These are phyloP conservation scores for Lipomyces yamanashiensis DNA, from an alignment of 805 yeast genomes.

Conservation along the genomic window DNA sequence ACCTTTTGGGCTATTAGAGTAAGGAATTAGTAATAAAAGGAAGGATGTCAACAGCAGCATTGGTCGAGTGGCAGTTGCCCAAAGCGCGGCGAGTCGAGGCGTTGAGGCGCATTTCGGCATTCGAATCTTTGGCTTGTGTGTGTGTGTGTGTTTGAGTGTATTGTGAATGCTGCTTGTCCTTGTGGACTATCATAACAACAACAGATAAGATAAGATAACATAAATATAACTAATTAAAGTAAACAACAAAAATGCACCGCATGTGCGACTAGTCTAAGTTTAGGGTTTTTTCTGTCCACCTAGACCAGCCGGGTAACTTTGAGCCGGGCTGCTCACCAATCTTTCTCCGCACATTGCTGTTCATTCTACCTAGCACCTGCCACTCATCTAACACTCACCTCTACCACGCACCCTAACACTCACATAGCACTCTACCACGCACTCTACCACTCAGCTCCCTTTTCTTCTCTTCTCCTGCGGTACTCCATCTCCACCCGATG, in stretches of 20 bases:
- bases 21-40: not conserved
- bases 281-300: not conserved
- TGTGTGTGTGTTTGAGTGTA: no score
- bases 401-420: not conserved
- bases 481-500: constrained; percentile 10
- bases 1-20: not conserved
- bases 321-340: not conserved
- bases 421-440: not conserved
- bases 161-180: no score
- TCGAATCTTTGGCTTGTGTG: no score
- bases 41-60: no score
- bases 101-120: no score
- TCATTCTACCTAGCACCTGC: not conserved
- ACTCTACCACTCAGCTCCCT: not conserved
- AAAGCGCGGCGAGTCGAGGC: not conserved
- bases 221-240: not conserved
- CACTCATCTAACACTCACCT: not conserved
- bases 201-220: no score
- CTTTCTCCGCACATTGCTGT: constrained; percentile 1
- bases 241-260: not conserved
- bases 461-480: not conserved
- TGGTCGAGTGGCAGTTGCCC: not conserved
- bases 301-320: constrained; percentile 1
- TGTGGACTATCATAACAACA: no score
- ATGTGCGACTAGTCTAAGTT: not conserved